These are phyloP conservation scores for Colletotrichum endophyticum DNA, from an alignment of 2,329 filamentous ascomycete genomes.

Conservation along the genomic window DNA sequence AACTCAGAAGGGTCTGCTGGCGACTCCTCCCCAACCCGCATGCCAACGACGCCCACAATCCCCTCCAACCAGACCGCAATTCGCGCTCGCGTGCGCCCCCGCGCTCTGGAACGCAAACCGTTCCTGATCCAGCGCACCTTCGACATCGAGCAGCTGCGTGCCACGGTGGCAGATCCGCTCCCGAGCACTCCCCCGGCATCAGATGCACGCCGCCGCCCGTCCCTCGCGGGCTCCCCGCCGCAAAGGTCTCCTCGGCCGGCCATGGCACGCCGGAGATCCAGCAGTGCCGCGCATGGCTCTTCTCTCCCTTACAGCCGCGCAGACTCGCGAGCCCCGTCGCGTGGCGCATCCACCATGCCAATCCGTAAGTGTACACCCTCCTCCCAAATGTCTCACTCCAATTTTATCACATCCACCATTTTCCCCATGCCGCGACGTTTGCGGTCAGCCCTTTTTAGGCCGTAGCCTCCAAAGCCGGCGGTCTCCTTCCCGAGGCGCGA, in stretches of 20 bases:
- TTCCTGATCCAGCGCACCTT: slow-evolving; percentile 56
- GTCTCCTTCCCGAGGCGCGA: not conserved
- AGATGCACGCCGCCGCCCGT: not conserved
- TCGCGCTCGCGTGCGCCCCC: slow-evolving; percentile 49
- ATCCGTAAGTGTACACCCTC: slow-evolving; percentile 47
- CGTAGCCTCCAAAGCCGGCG: not conserved
- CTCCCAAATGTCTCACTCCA: not conserved
- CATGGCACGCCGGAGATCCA: slow-evolving; percentile 24
- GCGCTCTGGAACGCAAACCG: slow-evolving; percentile 42
- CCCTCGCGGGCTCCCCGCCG: slow-evolving; percentile 1
- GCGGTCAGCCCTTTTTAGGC: not conserved
- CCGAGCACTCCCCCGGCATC: slow-evolving; percentile 5
- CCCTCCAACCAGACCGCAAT: slow-evolving; percentile 34
- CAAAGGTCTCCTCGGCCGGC: slow-evolving; percentile 11
- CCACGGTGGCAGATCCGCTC: slow-evolving; percentile 45
- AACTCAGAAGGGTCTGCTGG: slow-evolving; percentile 12
- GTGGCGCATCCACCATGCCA: slow-evolving; percentile 41
- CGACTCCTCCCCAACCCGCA: not conserved
- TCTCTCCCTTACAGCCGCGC: slow-evolving; percentile 20
- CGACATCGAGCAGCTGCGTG: slow-evolving; percentile 51
- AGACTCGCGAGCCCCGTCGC: slow-evolving; percentile 22
- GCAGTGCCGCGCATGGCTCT: slow-evolving; percentile 20
- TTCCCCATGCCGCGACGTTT: slow-evolving; percentile 11
- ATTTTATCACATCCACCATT: not conserved
- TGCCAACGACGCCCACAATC: not conserved